These are phyloP conservation scores for Lecanoromycetidae sp. DNA, from an alignment of 2,329 filamentous ascomycete genomes.

Conservation along the genomic window DNA sequence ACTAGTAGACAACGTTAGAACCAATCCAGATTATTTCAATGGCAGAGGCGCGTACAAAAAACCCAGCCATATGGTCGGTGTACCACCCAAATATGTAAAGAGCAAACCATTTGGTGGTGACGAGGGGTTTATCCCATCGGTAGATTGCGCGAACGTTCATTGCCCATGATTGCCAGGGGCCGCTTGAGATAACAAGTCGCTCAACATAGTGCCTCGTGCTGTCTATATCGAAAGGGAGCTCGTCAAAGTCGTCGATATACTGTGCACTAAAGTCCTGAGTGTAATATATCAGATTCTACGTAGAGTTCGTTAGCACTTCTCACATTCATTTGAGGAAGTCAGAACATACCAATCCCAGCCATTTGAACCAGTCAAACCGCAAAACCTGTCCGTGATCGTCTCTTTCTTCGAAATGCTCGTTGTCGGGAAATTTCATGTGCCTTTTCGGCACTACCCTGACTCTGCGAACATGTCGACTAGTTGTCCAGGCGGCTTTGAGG, in stretches of 20 bases:
- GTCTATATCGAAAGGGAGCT: slow-evolving; percentile 28
- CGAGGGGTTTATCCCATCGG: slow-evolving; percentile 28
- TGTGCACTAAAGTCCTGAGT: slow-evolving; percentile 26
- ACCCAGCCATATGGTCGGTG: slow-evolving; percentile 27
- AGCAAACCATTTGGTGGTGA: slow-evolving; percentile 27
- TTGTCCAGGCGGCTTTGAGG: slow-evolving; percentile 29
- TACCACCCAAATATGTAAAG: slow-evolving; percentile 29
- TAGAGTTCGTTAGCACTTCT: background rate
- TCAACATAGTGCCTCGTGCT: slow-evolving; percentile 27
- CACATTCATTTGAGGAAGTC: background rate
- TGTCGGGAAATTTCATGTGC: slow-evolving; percentile 21
- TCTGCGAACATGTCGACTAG: slow-evolving; percentile 28
- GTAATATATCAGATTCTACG: slow-evolving; percentile 25
- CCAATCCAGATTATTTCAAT: background rate
- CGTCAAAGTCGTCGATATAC: slow-evolving; percentile 27
- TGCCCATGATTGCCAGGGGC: slow-evolving; percentile 31
- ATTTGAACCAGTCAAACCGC: slow-evolving; percentile 25
- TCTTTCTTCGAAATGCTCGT: slow-evolving; percentile 22
- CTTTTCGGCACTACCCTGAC: slow-evolving; percentile 27
- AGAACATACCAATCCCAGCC: slow-evolving; percentile 25
- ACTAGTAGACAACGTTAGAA: slow-evolving; percentile 17
- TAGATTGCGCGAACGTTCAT: slow-evolving; percentile 28
- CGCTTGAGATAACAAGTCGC: slow-evolving; percentile 30
- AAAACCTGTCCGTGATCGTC: slow-evolving; percentile 19
- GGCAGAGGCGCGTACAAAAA: slow-evolving; percentile 18